phyloP scores from a whole-genome alignment of 371 early-diverging fungal species.

The Synchytrium microbalum region DNA sequence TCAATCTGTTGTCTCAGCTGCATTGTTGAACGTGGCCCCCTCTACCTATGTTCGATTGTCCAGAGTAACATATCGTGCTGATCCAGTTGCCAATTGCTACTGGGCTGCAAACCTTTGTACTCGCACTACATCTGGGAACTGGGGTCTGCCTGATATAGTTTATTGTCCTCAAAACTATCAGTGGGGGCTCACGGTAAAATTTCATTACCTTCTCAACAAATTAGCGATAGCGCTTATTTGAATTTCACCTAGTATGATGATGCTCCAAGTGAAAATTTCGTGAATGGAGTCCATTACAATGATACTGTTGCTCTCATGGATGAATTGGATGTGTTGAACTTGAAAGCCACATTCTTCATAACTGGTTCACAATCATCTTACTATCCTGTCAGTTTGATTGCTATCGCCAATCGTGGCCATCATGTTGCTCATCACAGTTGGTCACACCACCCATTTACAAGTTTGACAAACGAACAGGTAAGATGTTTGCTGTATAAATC shows the following conservation, averaged over 20 bases:
- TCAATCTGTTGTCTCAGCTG: not conserved
- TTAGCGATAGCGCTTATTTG: not conserved
- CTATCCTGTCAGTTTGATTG: conserved; percentile 13
- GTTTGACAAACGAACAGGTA: conserved; percentile 61
- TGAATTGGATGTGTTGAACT: not conserved
- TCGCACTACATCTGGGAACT: not conserved
- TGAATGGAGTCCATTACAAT: conserved; percentile 8
- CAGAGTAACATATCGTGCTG: not conserved
- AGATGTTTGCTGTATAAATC: not conserved
- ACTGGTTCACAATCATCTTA: conserved; percentile 1
- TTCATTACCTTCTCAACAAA: not conserved
- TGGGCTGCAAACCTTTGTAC: not conserved
- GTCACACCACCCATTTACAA: conserved; percentile 55
- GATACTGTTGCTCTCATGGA: conserved; percentile 12
- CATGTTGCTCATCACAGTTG: conserved; percentile 43
- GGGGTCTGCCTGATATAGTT: not conserved
- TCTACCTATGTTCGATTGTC: not conserved
- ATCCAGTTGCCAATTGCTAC: not conserved
- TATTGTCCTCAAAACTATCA: not conserved
- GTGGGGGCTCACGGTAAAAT: conserved; percentile 10
- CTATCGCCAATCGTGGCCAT: conserved; percentile 37
- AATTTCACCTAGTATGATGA: conserved; percentile 12
- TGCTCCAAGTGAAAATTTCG: conserved; percentile 14
- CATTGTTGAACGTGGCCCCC: not conserved
- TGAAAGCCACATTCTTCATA: conserved; percentile 17